Evolutionary conservation across 768 basidiomycete genomes (phyloP).

Genomic region (Gloeophyllum trabeum): DNA sequence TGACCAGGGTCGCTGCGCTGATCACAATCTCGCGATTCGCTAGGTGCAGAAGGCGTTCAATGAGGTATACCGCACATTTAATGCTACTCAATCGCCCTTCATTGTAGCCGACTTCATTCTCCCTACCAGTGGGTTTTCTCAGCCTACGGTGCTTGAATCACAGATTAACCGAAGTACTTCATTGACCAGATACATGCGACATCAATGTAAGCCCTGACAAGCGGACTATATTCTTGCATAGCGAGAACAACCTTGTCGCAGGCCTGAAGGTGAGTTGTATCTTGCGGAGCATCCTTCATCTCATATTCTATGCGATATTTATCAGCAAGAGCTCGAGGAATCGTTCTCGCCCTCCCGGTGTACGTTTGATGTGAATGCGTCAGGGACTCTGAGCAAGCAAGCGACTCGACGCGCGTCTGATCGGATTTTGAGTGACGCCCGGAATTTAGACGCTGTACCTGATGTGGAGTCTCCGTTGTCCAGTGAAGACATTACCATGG

Average conservation of each 20-base stretch:
- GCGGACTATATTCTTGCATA: slow-evolving; percentile 86
- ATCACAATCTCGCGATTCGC: too few relatives aligned
- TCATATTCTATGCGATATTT: slow-evolving; percentile 30
- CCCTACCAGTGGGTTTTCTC: slow-evolving; percentile 50
- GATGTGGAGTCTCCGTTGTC: too few relatives aligned
- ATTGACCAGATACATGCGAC: slow-evolving; percentile 69
- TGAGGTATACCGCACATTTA: slow-evolving; percentile 85
- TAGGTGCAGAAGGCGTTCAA: slow-evolving; percentile 86
- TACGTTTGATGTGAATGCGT: slow-evolving; percentile 58
- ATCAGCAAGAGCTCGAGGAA: slow-evolving; percentile 59
- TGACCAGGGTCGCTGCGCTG: not conserved
- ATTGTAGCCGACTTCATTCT: slow-evolving; percentile 76
- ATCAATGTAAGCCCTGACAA: slow-evolving; percentile 97
- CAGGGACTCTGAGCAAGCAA: too few relatives aligned
- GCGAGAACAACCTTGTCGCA: slow-evolving; percentile 68
- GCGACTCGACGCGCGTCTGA: too few relatives aligned
- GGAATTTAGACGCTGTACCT: too few relatives aligned
- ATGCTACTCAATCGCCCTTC: slow-evolving; percentile 64
- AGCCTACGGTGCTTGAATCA: not conserved
- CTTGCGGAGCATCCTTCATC: not conserved
- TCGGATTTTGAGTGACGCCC: too few relatives aligned
- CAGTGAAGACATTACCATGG: too few relatives aligned
- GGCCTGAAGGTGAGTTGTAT: slow-evolving; percentile 54
- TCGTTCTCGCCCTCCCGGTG: slow-evolving; percentile 62
- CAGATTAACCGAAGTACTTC: too few relatives aligned